Evolutionary conservation across 805 yeast species (phyloP).

Genomic region (Metschnikowia vanudenii): DNA sequence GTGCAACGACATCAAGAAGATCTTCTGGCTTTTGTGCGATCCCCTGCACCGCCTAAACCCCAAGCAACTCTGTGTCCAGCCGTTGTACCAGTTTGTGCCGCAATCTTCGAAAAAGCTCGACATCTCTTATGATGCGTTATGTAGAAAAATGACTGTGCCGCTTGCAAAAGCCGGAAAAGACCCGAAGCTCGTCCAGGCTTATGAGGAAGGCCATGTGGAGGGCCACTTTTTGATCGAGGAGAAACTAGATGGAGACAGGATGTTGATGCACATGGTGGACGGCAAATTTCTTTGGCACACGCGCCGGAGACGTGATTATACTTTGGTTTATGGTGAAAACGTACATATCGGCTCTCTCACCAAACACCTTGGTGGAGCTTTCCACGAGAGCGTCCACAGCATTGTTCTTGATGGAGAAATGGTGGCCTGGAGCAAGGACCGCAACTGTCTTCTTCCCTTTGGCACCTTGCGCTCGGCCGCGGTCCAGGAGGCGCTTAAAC

Average conservation of each 20-base stretch:
- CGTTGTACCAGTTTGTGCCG: conserved; percentile 65
- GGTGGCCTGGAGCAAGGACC: conserved; percentile 76
- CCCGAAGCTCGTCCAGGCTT: conserved; percentile 18
- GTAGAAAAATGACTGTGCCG: conserved; percentile 40
- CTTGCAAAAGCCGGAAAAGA: conserved; percentile 25
- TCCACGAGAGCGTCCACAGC: conserved; percentile 37
- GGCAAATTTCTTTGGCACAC: conserved; percentile 51
- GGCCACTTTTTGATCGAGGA: conserved; percentile 71
- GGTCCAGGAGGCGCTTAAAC: conserved; percentile 46
- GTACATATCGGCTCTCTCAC: conserved; percentile 53
- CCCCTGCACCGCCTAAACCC: conserved; percentile 44
- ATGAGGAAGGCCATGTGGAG: conserved; percentile 16
- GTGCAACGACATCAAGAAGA: conserved; percentile 59
- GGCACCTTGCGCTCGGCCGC: conserved; percentile 78
- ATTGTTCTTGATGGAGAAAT: conserved; percentile 85
- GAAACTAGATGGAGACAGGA: conserved; percentile 91
- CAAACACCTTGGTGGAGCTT: conserved; percentile 43
- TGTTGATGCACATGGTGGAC: conserved; percentile 62
- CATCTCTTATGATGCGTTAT: conserved; percentile 49
- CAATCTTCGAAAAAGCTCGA: conserved; percentile 64
- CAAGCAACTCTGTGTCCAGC: conserved; percentile 40
- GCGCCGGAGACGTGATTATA: conserved; percentile 71
- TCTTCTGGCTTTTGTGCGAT: conserved; percentile 55
- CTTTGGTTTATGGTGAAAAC: conserved; percentile 63
- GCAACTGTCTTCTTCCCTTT: conserved; percentile 64